Evolutionary conservation across 2,329 filamentous ascomycete genomes (phyloP).

Genomic region (Penicillium digitatum): DNA sequence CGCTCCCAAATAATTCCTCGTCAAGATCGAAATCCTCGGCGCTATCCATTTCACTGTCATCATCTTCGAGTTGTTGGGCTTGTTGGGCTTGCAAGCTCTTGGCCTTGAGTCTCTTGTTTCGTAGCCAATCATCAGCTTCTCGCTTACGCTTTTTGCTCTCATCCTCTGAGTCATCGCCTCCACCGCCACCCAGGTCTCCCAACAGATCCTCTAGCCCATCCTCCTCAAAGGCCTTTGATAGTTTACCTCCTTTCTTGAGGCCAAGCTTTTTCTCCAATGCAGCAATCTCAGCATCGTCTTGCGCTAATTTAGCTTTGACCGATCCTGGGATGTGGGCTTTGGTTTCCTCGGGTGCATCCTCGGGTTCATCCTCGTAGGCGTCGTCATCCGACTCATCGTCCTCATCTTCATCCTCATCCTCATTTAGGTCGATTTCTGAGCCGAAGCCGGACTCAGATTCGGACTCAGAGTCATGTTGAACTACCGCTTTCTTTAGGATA

Average conservation of each 20-base stretch:
- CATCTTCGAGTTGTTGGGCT: conserved; percentile 10
- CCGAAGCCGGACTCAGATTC: background rate
- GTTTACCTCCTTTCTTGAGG: conserved; percentile 69
- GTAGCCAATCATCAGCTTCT: conserved; percentile 61
- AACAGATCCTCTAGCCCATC: conserved; percentile 80
- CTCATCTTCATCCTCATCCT: conserved; percentile 25
- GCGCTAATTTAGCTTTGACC: conserved; percentile 62
- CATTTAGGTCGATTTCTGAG: conserved; percentile 1
- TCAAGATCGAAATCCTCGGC: conserved; percentile 10
- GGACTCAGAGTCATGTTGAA: conserved; percentile 23
- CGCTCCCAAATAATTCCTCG: conserved; percentile 27
- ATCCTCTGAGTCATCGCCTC: conserved; percentile 50
- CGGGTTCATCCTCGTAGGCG: conserved; percentile 6
- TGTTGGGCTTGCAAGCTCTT: conserved; percentile 24
- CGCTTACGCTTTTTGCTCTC: conserved; percentile 54
- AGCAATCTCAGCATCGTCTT: conserved; percentile 86
- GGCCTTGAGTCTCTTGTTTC: conserved; percentile 56
- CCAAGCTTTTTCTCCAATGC: conserved; percentile 84
- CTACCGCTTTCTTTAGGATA: conserved; percentile 36
- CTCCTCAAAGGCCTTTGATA: conserved; percentile 69
- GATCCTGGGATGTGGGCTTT: conserved; percentile 30
- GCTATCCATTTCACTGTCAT: conserved; percentile 17
- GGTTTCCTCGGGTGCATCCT: conserved; percentile 11
- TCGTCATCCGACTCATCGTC: conserved; percentile 29
- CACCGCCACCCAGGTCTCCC: conserved; percentile 59